phyloP scores from a whole-genome alignment of 129 eudicot genomes.

The Cynara cardunculus region DNA sequence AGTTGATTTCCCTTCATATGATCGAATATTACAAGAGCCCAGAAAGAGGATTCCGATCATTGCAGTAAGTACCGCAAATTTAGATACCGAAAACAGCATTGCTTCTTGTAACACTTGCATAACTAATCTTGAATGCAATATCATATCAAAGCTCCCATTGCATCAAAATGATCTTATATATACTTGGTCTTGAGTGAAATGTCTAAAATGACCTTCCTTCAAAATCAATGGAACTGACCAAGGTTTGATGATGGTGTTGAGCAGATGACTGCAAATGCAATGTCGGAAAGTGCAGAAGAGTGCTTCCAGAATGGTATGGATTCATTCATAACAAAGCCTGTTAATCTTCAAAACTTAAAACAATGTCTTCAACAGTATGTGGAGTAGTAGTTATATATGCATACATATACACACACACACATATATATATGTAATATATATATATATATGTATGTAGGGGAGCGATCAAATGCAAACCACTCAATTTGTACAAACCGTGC shows the following conservation, averaged over 20 bases:
- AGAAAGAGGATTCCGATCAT: conserved; percentile 54
- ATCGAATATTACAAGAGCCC: conserved; percentile 13
- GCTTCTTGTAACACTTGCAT: neutral
- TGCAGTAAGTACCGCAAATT: conserved; percentile 49
- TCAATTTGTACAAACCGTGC: no score
- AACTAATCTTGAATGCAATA: neutral
- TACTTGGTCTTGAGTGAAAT: neutral
- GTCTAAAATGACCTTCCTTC: conserved; percentile 14
- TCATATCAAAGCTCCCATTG: neutral
- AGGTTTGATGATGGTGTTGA: conserved; percentile 15
- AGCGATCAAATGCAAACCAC: no score
- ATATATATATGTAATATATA: conserved; percentile 43
- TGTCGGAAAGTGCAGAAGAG: conserved; percentile 95
- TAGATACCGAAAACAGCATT: neutral
- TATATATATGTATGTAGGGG: conserved; percentile 15
- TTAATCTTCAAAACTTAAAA: conserved; percentile 67
- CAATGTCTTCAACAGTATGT: conserved; percentile 70
- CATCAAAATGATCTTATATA: neutral
- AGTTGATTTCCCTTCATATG: conserved; percentile 36
- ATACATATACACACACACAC: conserved; percentile 27
- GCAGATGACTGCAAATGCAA: conserved; percentile 96
- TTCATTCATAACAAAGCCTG: conserved; percentile 88
- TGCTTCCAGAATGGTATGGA: conserved; percentile 95
- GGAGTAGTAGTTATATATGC: conserved; percentile 21
- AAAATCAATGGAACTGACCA: conserved; percentile 14